A percentile compares a stretch with the other conserved stretches of the same genome.
Conservation (phyloP, 164 flowering plant genomes). For the Sedum album region DNA sequence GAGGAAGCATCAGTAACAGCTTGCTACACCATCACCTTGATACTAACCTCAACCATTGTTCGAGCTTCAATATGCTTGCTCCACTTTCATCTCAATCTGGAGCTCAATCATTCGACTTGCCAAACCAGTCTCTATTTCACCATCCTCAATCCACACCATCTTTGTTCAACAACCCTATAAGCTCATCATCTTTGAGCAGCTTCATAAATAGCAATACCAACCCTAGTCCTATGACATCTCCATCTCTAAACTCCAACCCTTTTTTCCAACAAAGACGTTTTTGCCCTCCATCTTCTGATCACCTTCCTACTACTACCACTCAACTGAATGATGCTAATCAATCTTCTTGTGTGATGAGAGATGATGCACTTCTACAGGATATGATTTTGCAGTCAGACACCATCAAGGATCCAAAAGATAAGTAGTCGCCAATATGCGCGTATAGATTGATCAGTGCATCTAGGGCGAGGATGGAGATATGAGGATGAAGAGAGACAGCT, state of each 20-base stretch:
- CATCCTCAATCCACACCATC: conserved; percentile 1
- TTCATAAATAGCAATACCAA: conserved; percentile 7
- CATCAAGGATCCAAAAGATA: background rate
- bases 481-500: background rate
- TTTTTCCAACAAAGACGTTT: conserved; percentile 23
- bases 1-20: conserved; percentile 30
- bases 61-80: background rate
- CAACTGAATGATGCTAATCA: background rate
- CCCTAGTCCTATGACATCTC: conserved; percentile 5
- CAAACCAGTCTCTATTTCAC: conserved; percentile 12
- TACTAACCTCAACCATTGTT: background rate
- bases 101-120: conserved; percentile 7
- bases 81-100: background rate
- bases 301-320: background rate
- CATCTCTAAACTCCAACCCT: background rate
- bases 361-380: conserved; percentile 74
- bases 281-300: conserved; percentile 10
- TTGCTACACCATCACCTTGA: background rate
- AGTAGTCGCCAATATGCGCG: background rate
- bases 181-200: conserved; percentile 1
- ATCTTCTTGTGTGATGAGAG: conserved; percentile 28
- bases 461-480: background rate
- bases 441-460: background rate
- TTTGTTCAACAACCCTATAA: background rate
- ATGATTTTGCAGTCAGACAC: conserved; percentile 14